Conservation (phyloP, 2,329 filamentous ascomycete species). For the Aspergillus jensenii region DNA sequence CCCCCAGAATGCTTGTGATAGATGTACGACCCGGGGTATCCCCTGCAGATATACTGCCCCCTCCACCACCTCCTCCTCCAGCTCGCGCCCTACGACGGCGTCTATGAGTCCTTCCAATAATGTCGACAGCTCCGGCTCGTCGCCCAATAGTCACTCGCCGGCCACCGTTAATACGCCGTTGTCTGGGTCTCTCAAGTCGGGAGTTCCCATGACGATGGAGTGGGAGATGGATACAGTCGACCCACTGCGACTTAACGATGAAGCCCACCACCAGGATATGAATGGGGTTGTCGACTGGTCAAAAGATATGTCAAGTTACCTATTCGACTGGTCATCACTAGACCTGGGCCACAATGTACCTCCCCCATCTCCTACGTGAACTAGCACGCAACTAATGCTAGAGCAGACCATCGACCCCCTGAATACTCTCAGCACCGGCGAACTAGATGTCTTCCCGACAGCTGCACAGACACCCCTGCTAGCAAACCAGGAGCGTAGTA, state of each 20-base stretch:
- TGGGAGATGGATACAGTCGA: not conserved
- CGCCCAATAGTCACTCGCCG: not conserved
- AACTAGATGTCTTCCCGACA: not conserved
- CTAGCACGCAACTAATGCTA: not conserved
- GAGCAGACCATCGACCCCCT: not conserved
- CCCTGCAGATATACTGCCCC: not conserved
- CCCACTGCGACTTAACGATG: not conserved
- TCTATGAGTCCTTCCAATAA: not conserved
- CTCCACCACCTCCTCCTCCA: not conserved
- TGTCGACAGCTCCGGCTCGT: not conserved
- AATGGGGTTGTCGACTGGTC: not conserved
- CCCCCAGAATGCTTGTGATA: not conserved
- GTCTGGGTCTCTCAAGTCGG: not conserved
- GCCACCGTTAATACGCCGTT: not conserved
- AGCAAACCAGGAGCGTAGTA: not conserved
- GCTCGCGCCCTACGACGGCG: not conserved
- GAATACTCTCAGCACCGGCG: not conserved
- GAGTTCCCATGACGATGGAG: not conserved
- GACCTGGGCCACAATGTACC: not conserved
- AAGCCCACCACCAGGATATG: not conserved
- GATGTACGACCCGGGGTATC: not conserved
- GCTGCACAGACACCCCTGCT: not conserved
- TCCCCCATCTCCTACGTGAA: not conserved
- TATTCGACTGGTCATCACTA: not conserved
- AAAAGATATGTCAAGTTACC: not conserved